These are phyloP conservation scores for Medicago arabica DNA, from an alignment of 306 rosid species.

Conservation along the genomic window DNA sequence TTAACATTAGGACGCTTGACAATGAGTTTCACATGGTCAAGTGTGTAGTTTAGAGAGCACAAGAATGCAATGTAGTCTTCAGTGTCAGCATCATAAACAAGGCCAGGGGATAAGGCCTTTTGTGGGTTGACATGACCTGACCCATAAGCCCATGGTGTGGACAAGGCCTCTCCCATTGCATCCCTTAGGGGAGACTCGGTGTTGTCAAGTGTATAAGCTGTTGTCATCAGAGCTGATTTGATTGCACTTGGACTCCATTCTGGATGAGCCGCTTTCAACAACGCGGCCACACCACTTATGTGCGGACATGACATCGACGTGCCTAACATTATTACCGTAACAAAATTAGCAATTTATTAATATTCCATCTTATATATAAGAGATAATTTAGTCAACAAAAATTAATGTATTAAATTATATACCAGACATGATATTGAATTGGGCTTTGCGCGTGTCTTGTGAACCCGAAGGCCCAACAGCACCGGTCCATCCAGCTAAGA, in stretches of 20 bases:
- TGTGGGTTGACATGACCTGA: constrained; percentile 89
- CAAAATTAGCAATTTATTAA: neutral
- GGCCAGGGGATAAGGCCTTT: constrained; percentile 82
- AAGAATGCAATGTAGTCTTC: constrained; percentile 66
- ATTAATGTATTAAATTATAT: neutral
- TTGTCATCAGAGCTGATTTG: constrained; percentile 92
- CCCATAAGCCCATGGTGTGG: constrained; percentile 87
- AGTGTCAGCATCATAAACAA: constrained; percentile 64
- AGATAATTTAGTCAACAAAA: too few species aligned
- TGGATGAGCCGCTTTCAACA: constrained; percentile 91
- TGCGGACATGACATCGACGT: constrained; percentile 99
- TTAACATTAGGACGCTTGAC: constrained; percentile 57
- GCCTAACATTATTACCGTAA: constrained; percentile 45
- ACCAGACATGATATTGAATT: constrained; percentile 93
- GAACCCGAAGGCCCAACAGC: constrained; percentile 82
- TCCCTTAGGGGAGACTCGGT: constrained; percentile 68
- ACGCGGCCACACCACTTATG: constrained; percentile 82
- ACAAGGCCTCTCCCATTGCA: constrained; percentile 55
- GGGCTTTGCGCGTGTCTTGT: constrained; percentile 62
- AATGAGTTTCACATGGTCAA: constrained; percentile 59
- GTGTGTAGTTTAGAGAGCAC: constrained; percentile 72
- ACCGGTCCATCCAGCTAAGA: constrained; percentile 78
- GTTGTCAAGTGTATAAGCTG: constrained; percentile 81
- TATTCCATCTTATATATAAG: too few species aligned
- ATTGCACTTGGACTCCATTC: constrained; percentile 93